These are phyloP conservation scores for Populus hybrid DNA, from an alignment of 441 rosid species.

Conservation along the genomic window DNA sequence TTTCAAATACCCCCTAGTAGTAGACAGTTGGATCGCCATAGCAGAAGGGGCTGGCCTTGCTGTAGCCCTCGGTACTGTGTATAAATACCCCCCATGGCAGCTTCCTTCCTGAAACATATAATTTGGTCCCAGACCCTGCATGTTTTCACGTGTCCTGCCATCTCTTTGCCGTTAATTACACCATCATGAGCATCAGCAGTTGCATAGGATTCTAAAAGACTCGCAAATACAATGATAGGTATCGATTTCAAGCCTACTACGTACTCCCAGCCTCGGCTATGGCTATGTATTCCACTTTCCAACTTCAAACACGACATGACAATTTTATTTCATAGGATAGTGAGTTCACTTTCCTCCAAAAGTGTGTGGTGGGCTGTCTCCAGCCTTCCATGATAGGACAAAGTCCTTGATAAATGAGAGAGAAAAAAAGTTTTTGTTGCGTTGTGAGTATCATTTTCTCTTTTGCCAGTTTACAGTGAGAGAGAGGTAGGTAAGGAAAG, in stretches of 20 bases:
- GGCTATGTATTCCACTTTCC: constrained; percentile 10
- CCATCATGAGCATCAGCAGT: constrained; percentile 43
- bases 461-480: constrained; percentile 32
- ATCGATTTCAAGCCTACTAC: not conserved
- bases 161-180: constrained; percentile 59
- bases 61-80: constrained; percentile 10
- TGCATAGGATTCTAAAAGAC: constrained; percentile 72
- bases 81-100: not conserved
- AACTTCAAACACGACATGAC: not conserved
- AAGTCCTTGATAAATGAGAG: constrained; percentile 48
- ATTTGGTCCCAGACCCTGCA: constrained; percentile 76
- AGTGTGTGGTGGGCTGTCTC: constrained; percentile 37
- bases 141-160: constrained; percentile 96
- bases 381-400: constrained; percentile 44
- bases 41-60: not conserved
- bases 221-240: constrained; percentile 6
- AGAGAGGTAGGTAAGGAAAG: constrained; percentile 17
- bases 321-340: constrained; percentile 10
- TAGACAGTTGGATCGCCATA: not conserved
- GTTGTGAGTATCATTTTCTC: constrained; percentile 8
- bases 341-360: constrained; percentile 31
- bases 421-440: constrained; percentile 26
- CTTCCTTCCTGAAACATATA: constrained; percentile 34
- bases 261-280: constrained; percentile 15
- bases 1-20: no score